Base-by-base conservation (phyloP, 1,139 yeast genomes). In the Kodamaea alishanica region DNA sequence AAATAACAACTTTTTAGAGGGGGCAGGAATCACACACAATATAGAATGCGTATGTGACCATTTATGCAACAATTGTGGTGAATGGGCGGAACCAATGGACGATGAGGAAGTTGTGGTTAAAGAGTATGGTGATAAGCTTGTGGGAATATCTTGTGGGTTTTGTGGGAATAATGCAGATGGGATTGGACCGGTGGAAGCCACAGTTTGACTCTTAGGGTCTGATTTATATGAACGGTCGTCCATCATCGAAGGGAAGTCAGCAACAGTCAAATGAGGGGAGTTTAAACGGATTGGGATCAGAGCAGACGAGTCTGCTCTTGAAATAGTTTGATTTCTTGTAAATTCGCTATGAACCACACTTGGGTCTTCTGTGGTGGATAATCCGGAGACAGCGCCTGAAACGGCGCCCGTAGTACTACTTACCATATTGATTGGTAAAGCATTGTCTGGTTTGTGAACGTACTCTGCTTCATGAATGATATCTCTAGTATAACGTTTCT, bases 21-120 rank as follows among this genome's bases (percentile, higher is more conserved):
- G 83, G 25, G 84, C 79, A 6, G 85, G 75, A 6, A 84, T 79
- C 24, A 87, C 78, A 35, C 95, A 83, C n/a, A 92, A 73, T 23
- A 90, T 83, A 1, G 95, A 82, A 49, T 78, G 81, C 2, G 75
- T 65, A 46, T 80, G 81, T 22, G 77, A 72, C 97, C 97, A 90
- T 52, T 77, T 72, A 57, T 89, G 97, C 4, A 86, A 23, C 45
- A 44, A 37, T 38, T 44, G 39, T 36, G 52, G 49, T 30, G 34
- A 28, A 38, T 37, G 35, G 38, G 34, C 35, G 42, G 33, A 24
- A 6, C 30, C 35, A 23, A n/a, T 8, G 25, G 30, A 15, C 11
- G 11, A 11, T 20, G 26, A 9, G 6, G 34, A 39, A 6, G 37
- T 31, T 4, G 40, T 25, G 3, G 35, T 27, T 8, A 35, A 26